phyloP scores from a whole-genome alignment of 805 yeast genomes.

The Lachancea meyersii region DNA sequence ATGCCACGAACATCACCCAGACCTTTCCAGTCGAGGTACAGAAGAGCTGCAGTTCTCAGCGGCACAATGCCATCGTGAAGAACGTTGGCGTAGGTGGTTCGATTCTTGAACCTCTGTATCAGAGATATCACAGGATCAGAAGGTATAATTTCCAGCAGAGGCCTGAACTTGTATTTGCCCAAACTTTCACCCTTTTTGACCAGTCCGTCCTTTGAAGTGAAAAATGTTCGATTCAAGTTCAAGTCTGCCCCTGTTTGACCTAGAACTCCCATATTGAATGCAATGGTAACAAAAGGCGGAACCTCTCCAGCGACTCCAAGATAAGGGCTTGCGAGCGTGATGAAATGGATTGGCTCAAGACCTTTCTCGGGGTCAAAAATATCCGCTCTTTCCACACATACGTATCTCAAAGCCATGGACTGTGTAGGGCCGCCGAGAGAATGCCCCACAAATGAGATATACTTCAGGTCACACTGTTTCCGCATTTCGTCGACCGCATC shows the following conservation, averaged over 20 bases:
- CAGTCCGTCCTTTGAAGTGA: constrained; percentile 25
- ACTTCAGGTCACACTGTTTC: constrained; percentile 39
- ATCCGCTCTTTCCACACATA: constrained; percentile 53
- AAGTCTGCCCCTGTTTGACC: constrained; percentile 91
- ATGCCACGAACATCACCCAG: constrained; percentile 45
- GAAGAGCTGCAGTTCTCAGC: constrained; percentile 75
- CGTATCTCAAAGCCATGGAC: constrained; percentile 81
- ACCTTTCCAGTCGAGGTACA: constrained; percentile 83
- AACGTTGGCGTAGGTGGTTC: constrained; percentile 86
- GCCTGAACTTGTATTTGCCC: constrained; percentile 29
- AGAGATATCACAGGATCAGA: constrained; percentile 63
- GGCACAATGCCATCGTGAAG: constrained; percentile 96
- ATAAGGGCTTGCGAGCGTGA: constrained; percentile 82
- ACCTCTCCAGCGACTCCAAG: constrained; percentile 84
- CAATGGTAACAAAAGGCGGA: constrained; percentile 78
- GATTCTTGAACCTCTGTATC: constrained; percentile 53
- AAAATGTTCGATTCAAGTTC: constrained; percentile 49
- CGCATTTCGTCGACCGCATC: constrained; percentile 43
- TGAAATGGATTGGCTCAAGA: constrained; percentile 68
- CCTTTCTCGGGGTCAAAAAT: constrained; percentile 45
- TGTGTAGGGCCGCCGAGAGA: constrained; percentile 92
- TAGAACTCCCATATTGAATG: constrained; percentile 80
- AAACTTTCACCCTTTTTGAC: constrained; percentile 14
- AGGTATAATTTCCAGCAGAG: constrained; percentile 71
- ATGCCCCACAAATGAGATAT: constrained; percentile 85